phyloP scores from a whole-genome alignment of 2,329 filamentous ascomycete genomes.

The Diaporthe vexans region DNA sequence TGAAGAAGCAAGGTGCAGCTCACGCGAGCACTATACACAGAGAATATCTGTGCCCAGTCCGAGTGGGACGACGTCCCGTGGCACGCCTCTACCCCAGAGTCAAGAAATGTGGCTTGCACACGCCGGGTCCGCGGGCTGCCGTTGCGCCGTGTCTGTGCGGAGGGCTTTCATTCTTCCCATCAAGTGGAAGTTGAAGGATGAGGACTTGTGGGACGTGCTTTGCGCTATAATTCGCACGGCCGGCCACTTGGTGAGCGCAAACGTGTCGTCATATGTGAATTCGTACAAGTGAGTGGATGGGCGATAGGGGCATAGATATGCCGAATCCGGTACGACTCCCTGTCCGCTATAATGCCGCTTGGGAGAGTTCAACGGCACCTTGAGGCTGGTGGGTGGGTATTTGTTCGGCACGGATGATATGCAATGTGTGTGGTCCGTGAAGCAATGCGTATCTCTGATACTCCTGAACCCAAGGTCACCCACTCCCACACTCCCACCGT shows the following conservation, averaged over 20 bases:
- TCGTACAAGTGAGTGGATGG: not conserved
- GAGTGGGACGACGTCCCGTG: too few relatives aligned
- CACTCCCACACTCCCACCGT: not conserved
- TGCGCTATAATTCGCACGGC: not conserved
- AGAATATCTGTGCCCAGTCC: not conserved
- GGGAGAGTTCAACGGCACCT: not conserved
- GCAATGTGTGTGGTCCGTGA: too few relatives aligned
- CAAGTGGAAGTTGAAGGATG: not conserved
- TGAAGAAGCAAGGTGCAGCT: not conserved
- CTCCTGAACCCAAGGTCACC: not conserved
- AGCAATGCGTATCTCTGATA: not conserved
- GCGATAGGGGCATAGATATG: not conserved
- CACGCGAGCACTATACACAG: not conserved
- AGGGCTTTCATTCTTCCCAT: not conserved
- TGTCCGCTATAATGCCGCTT: not conserved
- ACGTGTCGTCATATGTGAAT: not conserved
- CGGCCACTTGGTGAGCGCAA: too few relatives aligned
- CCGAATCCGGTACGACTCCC: not conserved
- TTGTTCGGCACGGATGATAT: not conserved
- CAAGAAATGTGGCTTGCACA: constrained; percentile 4
- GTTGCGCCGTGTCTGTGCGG: constrained; percentile 18
- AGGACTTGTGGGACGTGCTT: not conserved
- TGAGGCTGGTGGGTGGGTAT: not conserved
- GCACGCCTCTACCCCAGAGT: not conserved
- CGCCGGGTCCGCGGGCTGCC: constrained; percentile 12